Evolutionary conservation across 352 stramenopile genomes (phyloP), one percentile per base, ranked within the genome.

Genomic region (Phytophthora parvispora): DNA sequence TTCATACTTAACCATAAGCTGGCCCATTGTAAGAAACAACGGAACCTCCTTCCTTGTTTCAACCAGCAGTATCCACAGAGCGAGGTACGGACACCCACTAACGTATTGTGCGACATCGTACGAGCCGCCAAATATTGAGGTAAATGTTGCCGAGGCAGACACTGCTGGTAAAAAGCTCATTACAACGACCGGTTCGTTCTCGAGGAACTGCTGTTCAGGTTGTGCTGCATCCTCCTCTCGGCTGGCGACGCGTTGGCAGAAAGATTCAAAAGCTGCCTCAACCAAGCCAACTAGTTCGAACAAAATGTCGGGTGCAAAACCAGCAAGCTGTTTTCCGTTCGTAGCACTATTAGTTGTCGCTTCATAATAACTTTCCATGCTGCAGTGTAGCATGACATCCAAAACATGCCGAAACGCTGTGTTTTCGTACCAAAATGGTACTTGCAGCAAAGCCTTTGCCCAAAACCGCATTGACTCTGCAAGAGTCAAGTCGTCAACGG

Each of bases 371-470:
- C 64, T 69, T 25, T 76, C 79, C 82, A 92, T 93, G 53, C 77
- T 90, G 59, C 86, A 92, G 10, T 77, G 79, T 10, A 93, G 28
- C 15, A 95, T 66, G n/a, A 87, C 75, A 55, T 95, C 86, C 18
- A 93, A 31, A 3, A 94, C 57, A 62, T 92, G 75, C 10, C 88
- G 81, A 34, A 95, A 84, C 0, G 75, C 83, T 24, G 80, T 73
- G 56, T 92, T 89, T 61, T 95, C 86, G 60, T 87, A 91, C 88
- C 88, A 95, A 45, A 89, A 91, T 5, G 88, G 88, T 15, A 94
- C 85, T 59, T 90, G 81, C 1, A 94, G 63, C 29, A 95, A 49
- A 25, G 83, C 62, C 54, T 83, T 86, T 57, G 83, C 70, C 87
- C 87, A 95, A 47, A 90, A 93, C 2, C 62, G 29, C 53, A 86